A percentile compares a stretch with the other conserved stretches of the same genome.
phyloP scores from a whole-genome alignment of 768 basidiomycete genomes.

The Astraeus odoratus region DNA sequence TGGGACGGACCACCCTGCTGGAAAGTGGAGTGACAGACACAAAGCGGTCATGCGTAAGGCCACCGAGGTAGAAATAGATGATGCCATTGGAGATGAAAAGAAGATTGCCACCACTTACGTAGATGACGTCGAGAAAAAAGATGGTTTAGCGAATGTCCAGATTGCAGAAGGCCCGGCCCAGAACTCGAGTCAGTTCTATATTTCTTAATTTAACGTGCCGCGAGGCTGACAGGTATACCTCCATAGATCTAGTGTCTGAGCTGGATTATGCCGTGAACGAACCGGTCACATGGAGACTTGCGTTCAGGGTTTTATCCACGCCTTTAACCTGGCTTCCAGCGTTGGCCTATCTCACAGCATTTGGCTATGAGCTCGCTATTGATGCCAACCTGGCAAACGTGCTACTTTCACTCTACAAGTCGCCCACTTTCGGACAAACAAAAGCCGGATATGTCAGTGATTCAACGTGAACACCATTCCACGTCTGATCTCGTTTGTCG shows the following conservation, averaged over 20 bases:
- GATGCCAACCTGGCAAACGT: conserved; percentile 45
- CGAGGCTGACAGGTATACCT: neutral
- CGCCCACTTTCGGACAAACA: conserved; percentile 37
- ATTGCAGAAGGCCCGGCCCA: conserved; percentile 10
- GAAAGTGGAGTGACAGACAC: conserved; percentile 45
- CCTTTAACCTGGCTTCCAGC: conserved; percentile 51
- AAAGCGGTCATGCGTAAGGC: conserved; percentile 26
- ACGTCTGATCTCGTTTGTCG: neutral
- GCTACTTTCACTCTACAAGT: conserved; percentile 33
- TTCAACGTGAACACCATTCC: conserved; percentile 15
- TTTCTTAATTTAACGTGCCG: neutral
- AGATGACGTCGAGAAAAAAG: conserved; percentile 15
- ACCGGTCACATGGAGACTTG: conserved; percentile 30
- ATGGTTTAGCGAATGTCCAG: conserved; percentile 12
- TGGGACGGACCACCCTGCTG: conserved; percentile 49
- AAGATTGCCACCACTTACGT: no score
- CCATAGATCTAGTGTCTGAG: conserved; percentile 21
- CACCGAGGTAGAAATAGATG: conserved; percentile 5
- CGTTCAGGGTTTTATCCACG: conserved; percentile 28
- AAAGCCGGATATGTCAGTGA: conserved; percentile 47
- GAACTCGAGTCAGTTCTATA: conserved; percentile 2
- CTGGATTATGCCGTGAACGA: conserved; percentile 43
- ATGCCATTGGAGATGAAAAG: no score
- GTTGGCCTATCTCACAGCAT: conserved; percentile 47
- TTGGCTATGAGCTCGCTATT: conserved; percentile 52